Conservation (phyloP, 192 early-diverging fungal genomes). For the Dimargaris xerosporica region DNA sequence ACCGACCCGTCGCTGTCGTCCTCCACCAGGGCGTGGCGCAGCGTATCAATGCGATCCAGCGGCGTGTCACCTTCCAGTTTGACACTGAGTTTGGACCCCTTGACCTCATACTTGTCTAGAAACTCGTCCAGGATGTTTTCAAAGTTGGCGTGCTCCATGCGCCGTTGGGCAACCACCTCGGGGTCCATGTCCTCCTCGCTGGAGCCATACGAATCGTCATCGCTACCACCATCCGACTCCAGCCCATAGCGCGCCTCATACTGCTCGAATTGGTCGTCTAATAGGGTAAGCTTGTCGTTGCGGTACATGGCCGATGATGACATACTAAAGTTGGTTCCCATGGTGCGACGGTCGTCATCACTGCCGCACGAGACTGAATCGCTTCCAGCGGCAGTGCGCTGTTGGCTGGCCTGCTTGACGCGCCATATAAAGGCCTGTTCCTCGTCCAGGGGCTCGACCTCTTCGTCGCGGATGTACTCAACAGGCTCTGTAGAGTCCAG, state of each 20-base stretch:
- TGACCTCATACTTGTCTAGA: slow-evolving; percentile 61
- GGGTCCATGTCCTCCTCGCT: slow-evolving; percentile 34
- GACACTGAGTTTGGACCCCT: slow-evolving; percentile 48
- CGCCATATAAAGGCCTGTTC: slow-evolving; percentile 23
- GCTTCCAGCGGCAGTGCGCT: slow-evolving; percentile 13
- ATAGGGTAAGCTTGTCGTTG: slow-evolving; percentile 71
- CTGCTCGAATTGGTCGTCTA: slow-evolving; percentile 91
- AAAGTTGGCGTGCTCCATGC: slow-evolving; percentile 29
- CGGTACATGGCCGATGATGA: slow-evolving; percentile 86
- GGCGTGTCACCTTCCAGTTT: slow-evolving; percentile 46
- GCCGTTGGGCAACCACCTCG: slow-evolving; percentile 14
- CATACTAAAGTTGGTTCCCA: slow-evolving; percentile 62
- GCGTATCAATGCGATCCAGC: slow-evolving; percentile 40
- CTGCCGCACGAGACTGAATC: slow-evolving; percentile 7
- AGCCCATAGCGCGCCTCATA: slow-evolving; percentile 33
- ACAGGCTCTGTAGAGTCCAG: slow-evolving; percentile 56
- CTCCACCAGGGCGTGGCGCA: slow-evolving; percentile 35
- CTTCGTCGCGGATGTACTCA: slow-evolving; percentile 39
- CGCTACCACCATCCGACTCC: slow-evolving; percentile 37
- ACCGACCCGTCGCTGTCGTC: slow-evolving; percentile 23
- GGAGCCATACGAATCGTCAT: slow-evolving; percentile 35
- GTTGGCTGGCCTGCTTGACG: slow-evolving; percentile 10
- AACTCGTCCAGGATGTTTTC: slow-evolving; percentile 58
- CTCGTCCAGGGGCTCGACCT: slow-evolving; percentile 25
- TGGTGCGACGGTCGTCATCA: slow-evolving; percentile 27